These are phyloP conservation scores for Thermochaetoides thermophila DNA, from an alignment of 495 filamentous ascomycete genomes.

Conservation along the genomic window DNA sequence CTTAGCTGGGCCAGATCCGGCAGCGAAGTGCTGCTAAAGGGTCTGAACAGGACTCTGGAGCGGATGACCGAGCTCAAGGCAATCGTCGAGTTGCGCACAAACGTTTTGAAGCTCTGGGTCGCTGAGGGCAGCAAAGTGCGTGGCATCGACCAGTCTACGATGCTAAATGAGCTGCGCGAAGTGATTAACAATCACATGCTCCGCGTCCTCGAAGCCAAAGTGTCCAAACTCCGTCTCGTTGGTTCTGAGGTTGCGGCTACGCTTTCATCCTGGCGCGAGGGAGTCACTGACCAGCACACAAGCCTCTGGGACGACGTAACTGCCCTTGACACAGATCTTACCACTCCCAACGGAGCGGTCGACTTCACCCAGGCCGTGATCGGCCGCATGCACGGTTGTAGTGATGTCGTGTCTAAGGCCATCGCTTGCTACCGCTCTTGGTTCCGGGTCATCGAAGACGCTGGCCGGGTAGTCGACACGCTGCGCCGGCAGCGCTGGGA, in stretches of 20 bases:
- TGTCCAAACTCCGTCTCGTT: constrained; percentile 42
- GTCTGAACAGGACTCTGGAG: constrained; percentile 41
- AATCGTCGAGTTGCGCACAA: constrained; percentile 52
- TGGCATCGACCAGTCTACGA: constrained; percentile 42
- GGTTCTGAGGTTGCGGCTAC: constrained; percentile 39
- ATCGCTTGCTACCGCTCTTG: constrained; percentile 51
- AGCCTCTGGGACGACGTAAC: constrained; percentile 51
- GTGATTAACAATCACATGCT: constrained; percentile 51
- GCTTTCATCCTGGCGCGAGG: constrained; percentile 37
- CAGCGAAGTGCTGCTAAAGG: constrained; percentile 44
- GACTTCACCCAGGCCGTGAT: constrained; percentile 30
- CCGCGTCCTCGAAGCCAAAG: constrained; percentile 42
- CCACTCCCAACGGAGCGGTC: constrained; percentile 27
- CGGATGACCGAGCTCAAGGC: constrained; percentile 45
- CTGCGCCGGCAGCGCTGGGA: constrained; percentile 59
- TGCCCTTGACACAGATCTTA: constrained; percentile 30
- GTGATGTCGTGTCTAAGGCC: constrained; percentile 44
- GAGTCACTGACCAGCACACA: constrained; percentile 29
- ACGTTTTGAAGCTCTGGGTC: constrained; percentile 64
- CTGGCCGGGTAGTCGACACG: constrained; percentile 45
- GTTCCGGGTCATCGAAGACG: constrained; percentile 46
- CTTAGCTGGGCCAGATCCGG: constrained; percentile 62
- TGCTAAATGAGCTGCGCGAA: constrained; percentile 53
- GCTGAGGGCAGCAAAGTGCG: constrained; percentile 33
- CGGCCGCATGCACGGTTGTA: constrained; percentile 45